Base-by-base conservation (phyloP, 129 eudicot genomes). In the Lactuca saligna region DNA sequence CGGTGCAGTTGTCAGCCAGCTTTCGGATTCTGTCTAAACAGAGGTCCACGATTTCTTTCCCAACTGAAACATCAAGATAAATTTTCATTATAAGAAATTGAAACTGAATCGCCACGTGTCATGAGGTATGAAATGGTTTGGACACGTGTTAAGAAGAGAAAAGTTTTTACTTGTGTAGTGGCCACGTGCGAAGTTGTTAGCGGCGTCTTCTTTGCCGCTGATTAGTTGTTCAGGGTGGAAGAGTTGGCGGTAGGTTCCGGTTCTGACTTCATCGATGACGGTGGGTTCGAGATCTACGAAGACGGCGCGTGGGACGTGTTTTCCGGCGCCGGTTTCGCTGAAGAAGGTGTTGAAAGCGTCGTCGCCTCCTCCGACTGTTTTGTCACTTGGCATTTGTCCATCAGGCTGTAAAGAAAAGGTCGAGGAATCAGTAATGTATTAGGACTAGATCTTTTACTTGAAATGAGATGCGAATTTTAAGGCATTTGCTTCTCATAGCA, bases 211-310 rank as follows among this genome's bases (percentile, higher is more conserved):
- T 48, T 80, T 80, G 73, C 84, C 84, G 44, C 77, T 80, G 58
- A 80, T 80, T 59, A 80, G 73, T 49, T 80, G 84, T 62, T 80
- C 84, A 10, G 84, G 84, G 63, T 80, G 84, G 29, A 25, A 25
- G 29, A 25, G 29, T 0, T 25, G 29, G 29, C 29, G 29, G 29
- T 25, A 25, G 29, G 84, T 69, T 31, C 84, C 84, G 29, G 84
- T 80, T 71, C 84, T 75, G 53, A 80, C 84, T 80, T 80, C 84
- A 51, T 80, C 84, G 60, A 80, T 80, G 61, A 80, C 80, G 13
- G 84, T 80, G 65, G 84, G 84, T 41, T 80, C 84, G 59, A 80
- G 84, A 75, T 80, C 84, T 4, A 80, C 84, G 56, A 80, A 80
- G 13, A 80, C 63, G 9, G 84, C 84, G 53, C 84, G 80, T 10